Evolutionary conservation across 2,329 filamentous ascomycete species (phyloP), one percentile per base, ranked within the genome.

Genomic region (Pestalotiopsis sp.): DNA sequence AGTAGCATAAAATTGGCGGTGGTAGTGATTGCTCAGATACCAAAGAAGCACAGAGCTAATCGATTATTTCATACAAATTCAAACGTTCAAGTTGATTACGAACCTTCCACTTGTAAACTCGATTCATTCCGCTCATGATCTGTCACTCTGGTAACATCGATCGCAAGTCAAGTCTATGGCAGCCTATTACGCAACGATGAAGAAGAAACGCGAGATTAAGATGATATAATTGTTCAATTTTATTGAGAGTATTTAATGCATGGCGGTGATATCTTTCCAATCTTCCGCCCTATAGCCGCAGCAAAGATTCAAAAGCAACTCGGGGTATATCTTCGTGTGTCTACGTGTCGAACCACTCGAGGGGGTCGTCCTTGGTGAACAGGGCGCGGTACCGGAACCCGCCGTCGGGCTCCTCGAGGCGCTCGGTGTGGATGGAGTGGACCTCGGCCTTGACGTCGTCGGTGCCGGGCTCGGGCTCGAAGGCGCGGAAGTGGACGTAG

Each of bases 301-400:
- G 31, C 25, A 27, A 59, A 17, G 14, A 60, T 60, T 9, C 45
- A 52, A 52, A n/a, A 36, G 45, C 45, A 52, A 52, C 45, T 52
- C 9, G 45, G 14, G 20, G 45, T 27, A 12, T 11, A 17, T 20
- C 14, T 52, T 1, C 13, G 45, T 14, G 12, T 14, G 3, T 36
- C 70, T 73, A 85, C 20, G 82, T 84, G 70, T 88, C 85, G 73
- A 88, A 88, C 86, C 86, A 88, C 74, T 87, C 82, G 59, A 86
- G 75, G 3, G 77, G 71, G 71, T 86, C 85, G n/a, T 82, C 75
- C 71, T 81, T 79, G 7, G 76, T 80, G 69, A 86, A 86, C 58
- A 86, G 81, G 7, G 83, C 84, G 31, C 80, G 80, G 73, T 81
- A 87, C 57, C 73, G 79, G 64, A 81, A 81, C n/a, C 79, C 79